phyloP scores from a whole-genome alignment of 1,284 basidiomycete genomes.

The Ceratobasidium sp. region DNA sequence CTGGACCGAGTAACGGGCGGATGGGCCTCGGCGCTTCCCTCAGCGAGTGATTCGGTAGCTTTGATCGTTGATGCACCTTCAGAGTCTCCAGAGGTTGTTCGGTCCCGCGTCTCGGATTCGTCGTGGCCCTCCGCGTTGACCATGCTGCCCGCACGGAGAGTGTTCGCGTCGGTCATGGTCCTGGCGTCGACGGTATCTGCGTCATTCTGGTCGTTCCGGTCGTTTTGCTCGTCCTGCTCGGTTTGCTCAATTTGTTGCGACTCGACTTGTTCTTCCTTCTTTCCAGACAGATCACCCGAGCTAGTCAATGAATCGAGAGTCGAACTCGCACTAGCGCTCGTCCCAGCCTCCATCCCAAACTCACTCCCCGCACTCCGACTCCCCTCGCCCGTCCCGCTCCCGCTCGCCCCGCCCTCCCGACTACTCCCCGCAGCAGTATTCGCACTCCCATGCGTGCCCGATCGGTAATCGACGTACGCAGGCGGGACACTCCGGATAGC shows the following conservation, averaged over 20 bases:
- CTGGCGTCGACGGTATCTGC: constrained; percentile 9
- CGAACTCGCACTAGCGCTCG: neutral
- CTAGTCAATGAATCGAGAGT: neutral
- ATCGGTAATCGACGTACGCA: constrained; percentile 37
- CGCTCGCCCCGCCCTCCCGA: neutral
- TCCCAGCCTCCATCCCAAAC: neutral
- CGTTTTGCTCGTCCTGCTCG: neutral
- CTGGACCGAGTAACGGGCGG: neutral
- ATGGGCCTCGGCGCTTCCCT: neutral
- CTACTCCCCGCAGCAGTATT: constrained; percentile 2
- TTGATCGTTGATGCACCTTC: constrained; percentile 22
- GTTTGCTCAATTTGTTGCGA: no score
- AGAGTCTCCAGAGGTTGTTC: constrained; percentile 25
- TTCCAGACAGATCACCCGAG: no score
- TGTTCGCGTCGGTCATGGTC: constrained; percentile 18
- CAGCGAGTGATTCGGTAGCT: neutral
- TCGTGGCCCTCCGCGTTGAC: neutral
- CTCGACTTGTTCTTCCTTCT: no score
- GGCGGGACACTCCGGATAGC: constrained; percentile 25
- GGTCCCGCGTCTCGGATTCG: constrained; percentile 18
- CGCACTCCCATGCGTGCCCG: neutral
- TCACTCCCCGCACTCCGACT: no score
- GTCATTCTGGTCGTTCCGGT: neutral
- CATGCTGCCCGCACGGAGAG: neutral
- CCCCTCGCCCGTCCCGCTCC: neutral